Evolutionary conservation across 495 filamentous ascomycete species (phyloP).

Genomic region (Poronia punctata): DNA sequence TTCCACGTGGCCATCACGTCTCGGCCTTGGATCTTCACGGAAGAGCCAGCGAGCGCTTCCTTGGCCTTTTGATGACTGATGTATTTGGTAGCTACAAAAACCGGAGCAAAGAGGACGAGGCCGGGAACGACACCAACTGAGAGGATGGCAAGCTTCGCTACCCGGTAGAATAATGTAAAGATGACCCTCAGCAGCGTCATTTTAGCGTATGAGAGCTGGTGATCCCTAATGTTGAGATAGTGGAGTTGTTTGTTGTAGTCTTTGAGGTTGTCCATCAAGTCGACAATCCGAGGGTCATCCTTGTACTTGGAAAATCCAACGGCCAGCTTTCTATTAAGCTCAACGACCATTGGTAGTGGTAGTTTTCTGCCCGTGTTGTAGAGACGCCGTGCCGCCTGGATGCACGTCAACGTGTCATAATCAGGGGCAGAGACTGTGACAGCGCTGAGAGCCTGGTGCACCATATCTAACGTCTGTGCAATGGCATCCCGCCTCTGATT

Average conservation of each 20-base stretch:
- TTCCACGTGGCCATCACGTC: conserved; percentile 99
- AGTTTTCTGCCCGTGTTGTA: conserved; percentile 96
- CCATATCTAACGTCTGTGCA: conserved; percentile 69
- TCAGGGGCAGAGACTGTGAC: conserved; percentile 93
- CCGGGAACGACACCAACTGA: conserved; percentile 81
- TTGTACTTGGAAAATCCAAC: conserved; percentile 91
- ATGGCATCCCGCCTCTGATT: conserved; percentile 82
- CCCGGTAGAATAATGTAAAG: conserved; percentile 69
- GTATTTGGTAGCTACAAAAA: conserved; percentile 82
- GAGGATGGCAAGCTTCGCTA: conserved; percentile 67
- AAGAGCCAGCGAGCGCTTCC: conserved; percentile 84
- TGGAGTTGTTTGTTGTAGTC: conserved; percentile 86
- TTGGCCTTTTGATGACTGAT: conserved; percentile 88
- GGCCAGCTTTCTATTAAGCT: conserved; percentile 89
- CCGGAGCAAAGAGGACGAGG: conserved; percentile 76
- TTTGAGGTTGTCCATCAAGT: conserved; percentile 69
- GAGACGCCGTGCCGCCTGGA: conserved; percentile 87
- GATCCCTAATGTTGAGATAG: conserved; percentile 80
- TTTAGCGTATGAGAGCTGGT: conserved; percentile 90
- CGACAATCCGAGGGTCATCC: conserved; percentile 77
- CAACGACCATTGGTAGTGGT: conserved; percentile 87
- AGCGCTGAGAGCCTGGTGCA: conserved; percentile 75
- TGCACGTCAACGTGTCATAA: conserved; percentile 96
- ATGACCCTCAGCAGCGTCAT: conserved; percentile 70
- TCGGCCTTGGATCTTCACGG: conserved; percentile 85